Evolutionary conservation across 208 protist genomes (phyloP).

Genomic region (Acanthamoeba triangularis): DNA sequence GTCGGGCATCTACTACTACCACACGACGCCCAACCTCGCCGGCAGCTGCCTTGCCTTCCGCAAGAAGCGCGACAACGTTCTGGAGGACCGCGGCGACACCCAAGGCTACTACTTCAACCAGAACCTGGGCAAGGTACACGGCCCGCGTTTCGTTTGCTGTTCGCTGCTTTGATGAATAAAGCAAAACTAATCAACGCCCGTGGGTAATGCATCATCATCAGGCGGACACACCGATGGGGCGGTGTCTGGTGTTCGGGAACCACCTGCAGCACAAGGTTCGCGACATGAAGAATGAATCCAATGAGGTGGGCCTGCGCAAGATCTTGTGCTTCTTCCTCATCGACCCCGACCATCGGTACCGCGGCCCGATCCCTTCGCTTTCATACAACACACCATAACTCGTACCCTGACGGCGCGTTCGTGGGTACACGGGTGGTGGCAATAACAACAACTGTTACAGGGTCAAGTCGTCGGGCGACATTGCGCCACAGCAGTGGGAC

Average conservation of each 20-base stretch:
- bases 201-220: not conserved
- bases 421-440: not conserved
- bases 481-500: constrained; percentile 76
- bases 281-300: constrained; percentile 29
- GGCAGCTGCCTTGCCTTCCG: constrained; percentile 80
- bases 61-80: not conserved
- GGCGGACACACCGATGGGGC: constrained; percentile 75
- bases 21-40: constrained; percentile 72
- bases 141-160: not conserved
- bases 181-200: too few species aligned
- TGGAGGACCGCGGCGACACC: not conserved
- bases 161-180: too few species aligned
- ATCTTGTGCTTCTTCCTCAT: constrained; percentile 86
- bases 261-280: constrained; percentile 80
- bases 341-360: constrained; percentile 57
- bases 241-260: constrained; percentile 85
- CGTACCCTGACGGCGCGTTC: not conserved
- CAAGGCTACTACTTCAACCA: not conserved
- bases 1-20: constrained; percentile 86
- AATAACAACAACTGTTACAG: not conserved
- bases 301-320: constrained; percentile 74
- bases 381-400: too few species aligned
- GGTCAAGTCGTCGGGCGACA: constrained; percentile 75
- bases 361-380: too few species aligned
- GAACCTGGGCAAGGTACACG: constrained; percentile 6